Base-by-base conservation (phyloP, 768 basidiomycete species). In the Naganishia friedmannii region DNA sequence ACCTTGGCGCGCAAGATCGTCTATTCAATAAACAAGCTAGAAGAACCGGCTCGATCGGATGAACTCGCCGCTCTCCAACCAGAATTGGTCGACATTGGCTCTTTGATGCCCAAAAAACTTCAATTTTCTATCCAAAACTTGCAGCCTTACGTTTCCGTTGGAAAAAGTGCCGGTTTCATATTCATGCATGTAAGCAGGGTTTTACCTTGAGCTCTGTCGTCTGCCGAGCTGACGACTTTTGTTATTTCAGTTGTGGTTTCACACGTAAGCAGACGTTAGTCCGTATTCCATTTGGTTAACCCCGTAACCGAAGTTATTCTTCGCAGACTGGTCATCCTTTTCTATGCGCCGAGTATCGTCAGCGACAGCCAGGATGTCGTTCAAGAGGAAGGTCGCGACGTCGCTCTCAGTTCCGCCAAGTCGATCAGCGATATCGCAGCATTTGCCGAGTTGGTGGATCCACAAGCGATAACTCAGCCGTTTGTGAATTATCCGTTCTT, bases 361-460 rank as follows among this genome's bases (percentile, higher is more conserved):
- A 28, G 29, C 23, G 68, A 69, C 28, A 57, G 57, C 26, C 60
- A 58, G 46, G 42, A 45, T 3, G 53, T 63, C 53, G 55, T 51
- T 42, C 32, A 42, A 19, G 69, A 70, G 53, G 58, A 66, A 23
- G 65, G 67, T n/a, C 60, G 63, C 12, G 70, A 71, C 13, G 66
- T 73, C 21, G 55, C 73, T 0, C 32, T 66, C 23, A 73, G 73
- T 45, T 73, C 73, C 28, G 73, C 73, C 1, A 73, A 73, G 55
- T 66, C 70, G 10, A 73, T 73, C 21, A 48, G 68, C 66, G 73
- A 73, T 65, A 73, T 73, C 32, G 66, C 56, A 10, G 67, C 67
- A 6, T 73, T 71, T 57, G 73, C 73, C 32, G 73, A 73, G 39
- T 53, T 73, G 45, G 72, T 73, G n/a, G 73, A 73, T 48, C 53